phyloP scores from a whole-genome alignment of 2,329 filamentous ascomycete species.

The Tolypocladium guangdongense region DNA sequence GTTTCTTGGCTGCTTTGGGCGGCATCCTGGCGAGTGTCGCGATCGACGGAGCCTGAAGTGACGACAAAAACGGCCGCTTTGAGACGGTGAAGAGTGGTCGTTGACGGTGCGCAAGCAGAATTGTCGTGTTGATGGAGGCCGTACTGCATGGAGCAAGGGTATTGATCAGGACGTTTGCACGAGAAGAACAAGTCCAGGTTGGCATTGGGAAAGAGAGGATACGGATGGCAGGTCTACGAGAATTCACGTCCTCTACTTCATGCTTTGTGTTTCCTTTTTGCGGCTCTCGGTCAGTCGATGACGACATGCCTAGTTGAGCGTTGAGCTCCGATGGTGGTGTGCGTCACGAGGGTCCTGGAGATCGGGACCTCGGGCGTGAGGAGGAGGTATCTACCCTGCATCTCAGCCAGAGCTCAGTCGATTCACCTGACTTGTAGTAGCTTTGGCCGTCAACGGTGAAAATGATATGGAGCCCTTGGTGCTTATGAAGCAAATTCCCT shows the following conservation, averaged over 20 bases:
- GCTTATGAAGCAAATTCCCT: background rate
- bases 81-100: background rate
- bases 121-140: background rate
- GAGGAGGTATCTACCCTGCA: background rate
- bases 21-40: conserved; percentile 15
- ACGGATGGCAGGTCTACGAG: background rate
- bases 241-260: background rate
- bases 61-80: background rate
- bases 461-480: background rate
- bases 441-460: background rate
- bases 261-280: conserved; percentile 3
- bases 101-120: background rate
- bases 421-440: background rate
- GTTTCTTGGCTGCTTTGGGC: conserved; percentile 17
- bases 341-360: conserved; percentile 17
- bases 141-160: background rate
- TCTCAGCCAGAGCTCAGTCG: background rate
- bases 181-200: background rate
- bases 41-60: background rate
- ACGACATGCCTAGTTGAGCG: conserved; percentile 12
- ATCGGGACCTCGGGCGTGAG: conserved; percentile 12
- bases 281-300: conserved; percentile 5
- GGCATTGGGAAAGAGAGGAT: background rate
- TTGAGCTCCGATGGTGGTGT: conserved; percentile 17
- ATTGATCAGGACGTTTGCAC: background rate